A percentile compares a stretch with the other conserved stretches of the same genome.
Evolutionary conservation across 148 eudicot genomes (phyloP).

Genomic region (Persicaria maculosa): DNA sequence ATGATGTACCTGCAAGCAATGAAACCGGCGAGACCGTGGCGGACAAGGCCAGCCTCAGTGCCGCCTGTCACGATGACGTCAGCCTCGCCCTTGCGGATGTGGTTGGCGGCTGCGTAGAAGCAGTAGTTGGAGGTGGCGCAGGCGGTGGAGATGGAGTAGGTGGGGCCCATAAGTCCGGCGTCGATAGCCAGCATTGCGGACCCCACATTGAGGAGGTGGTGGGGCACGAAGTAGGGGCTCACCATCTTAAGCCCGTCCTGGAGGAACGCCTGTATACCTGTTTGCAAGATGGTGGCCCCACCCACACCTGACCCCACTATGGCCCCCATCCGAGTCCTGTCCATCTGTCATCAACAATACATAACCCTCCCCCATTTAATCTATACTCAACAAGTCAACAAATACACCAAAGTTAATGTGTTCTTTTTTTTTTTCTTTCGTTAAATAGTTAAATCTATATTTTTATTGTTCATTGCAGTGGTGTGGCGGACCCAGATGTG

Average conservation of each 20-base stretch:
- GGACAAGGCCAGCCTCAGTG: conserved; percentile 19
- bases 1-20: conserved; percentile 10
- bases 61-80: conserved; percentile 32
- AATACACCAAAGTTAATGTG: too few species aligned
- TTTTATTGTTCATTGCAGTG: too few species aligned
- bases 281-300: conserved; percentile 41
- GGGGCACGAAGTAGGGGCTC: conserved; percentile 36
- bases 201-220: conserved; percentile 45
- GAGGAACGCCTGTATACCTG: conserved; percentile 36
- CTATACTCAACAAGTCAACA: too few species aligned
- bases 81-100: conserved; percentile 56
- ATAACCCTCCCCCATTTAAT: not conserved
- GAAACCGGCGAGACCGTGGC: conserved; percentile 19
- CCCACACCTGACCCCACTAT: conserved; percentile 61
- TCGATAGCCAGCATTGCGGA: conserved; percentile 58
- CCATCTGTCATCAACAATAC: conserved; percentile 42
- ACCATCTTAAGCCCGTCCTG: conserved; percentile 42
- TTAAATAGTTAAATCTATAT: too few species aligned
- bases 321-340: conserved; percentile 42
- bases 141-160: conserved; percentile 61
- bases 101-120: conserved; percentile 54
- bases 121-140: conserved; percentile 69
- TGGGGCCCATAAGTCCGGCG: conserved; percentile 54
- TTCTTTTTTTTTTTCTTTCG: too few species aligned
- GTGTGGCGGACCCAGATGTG: too few species aligned